phyloP scores from a whole-genome alignment of 352 stramenopile genomes.

The Phytophthora nicotianae region DNA sequence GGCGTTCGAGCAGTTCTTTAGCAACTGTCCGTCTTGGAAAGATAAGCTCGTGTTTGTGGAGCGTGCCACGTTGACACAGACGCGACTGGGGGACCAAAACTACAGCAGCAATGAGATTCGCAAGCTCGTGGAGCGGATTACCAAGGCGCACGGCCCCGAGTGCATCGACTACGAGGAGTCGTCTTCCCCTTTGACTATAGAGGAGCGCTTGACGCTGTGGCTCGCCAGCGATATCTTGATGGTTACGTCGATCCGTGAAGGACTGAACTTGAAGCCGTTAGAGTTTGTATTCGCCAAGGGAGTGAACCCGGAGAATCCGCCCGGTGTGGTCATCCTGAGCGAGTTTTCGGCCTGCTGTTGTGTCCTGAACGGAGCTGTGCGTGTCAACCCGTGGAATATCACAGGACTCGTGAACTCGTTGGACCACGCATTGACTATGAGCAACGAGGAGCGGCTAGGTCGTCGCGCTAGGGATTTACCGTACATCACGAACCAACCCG shows the following conservation, averaged over 20 bases:
- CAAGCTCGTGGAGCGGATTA: constrained; percentile 84
- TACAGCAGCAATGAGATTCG: constrained; percentile 87
- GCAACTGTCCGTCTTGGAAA: constrained; percentile 94
- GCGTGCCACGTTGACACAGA: constrained; percentile 87
- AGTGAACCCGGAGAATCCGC: constrained; percentile 51
- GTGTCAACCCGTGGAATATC: constrained; percentile 98
- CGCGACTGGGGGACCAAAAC: constrained; percentile 91
- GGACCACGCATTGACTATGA: constrained; percentile 95
- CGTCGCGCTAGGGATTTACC: constrained; percentile 94
- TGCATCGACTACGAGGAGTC: constrained; percentile 92
- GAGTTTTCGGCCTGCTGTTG: constrained; percentile 97
- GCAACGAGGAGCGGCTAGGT: constrained; percentile 84
- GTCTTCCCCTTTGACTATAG: constrained; percentile 79
- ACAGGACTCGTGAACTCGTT: constrained; percentile 90
- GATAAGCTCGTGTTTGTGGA: constrained; percentile 96
- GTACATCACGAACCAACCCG: constrained; percentile 94
- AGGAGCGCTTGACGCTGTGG: constrained; percentile 94
- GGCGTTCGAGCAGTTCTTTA: constrained; percentile 96
- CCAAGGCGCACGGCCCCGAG: constrained; percentile 60
- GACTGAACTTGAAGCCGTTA: constrained; percentile 97
- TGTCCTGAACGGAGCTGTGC: constrained; percentile 96
- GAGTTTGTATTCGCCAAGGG: constrained; percentile 94
- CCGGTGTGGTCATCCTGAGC: constrained; percentile 96
- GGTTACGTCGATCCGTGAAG: constrained; percentile 95
- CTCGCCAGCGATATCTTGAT: constrained; percentile 96